Conservation (phyloP, 2,329 filamentous ascomycete species). For the Blumeria hordei region DNA sequence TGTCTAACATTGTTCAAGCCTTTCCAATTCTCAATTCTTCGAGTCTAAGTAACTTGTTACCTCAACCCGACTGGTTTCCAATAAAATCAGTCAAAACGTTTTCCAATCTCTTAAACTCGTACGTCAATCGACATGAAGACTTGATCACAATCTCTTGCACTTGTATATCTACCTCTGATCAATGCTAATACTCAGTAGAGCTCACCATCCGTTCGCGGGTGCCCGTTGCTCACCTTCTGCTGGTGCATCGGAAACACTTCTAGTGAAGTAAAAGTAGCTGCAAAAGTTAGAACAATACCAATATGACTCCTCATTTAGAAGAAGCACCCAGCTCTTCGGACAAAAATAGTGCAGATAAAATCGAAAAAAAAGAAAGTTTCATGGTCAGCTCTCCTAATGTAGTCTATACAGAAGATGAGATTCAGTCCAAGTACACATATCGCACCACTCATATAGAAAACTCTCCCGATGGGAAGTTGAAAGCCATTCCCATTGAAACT, state of each 20-base stretch:
- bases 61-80: not conserved
- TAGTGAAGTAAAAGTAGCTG: conserved; percentile 25
- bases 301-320: conserved; percentile 86
- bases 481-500: conserved; percentile 70
- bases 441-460: conserved; percentile 68
- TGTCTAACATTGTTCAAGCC: no score
- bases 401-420: conserved; percentile 64
- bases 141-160: not conserved
- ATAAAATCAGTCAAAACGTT: conserved; percentile 58
- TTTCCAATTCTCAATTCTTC: no score
- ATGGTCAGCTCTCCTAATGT: conserved; percentile 83
- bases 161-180: not conserved
- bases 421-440: conserved; percentile 89
- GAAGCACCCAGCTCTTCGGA: conserved; percentile 29
- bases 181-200: conserved; percentile 24
- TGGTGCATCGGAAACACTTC: conserved; percentile 50
- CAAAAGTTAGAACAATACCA: conserved; percentile 14
- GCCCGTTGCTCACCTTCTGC: conserved; percentile 78
- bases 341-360: conserved; percentile 33
- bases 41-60: no score
- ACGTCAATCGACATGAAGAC: conserved; percentile 19
- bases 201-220: conserved; percentile 91
- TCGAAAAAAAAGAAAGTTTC: conserved; percentile 40
- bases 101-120: conserved; percentile 96
- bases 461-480: conserved; percentile 44